These are phyloP conservation scores for Thalassiosira hispida DNA, from an alignment of 352 stramenopile genomes.

Conservation along the genomic window DNA sequence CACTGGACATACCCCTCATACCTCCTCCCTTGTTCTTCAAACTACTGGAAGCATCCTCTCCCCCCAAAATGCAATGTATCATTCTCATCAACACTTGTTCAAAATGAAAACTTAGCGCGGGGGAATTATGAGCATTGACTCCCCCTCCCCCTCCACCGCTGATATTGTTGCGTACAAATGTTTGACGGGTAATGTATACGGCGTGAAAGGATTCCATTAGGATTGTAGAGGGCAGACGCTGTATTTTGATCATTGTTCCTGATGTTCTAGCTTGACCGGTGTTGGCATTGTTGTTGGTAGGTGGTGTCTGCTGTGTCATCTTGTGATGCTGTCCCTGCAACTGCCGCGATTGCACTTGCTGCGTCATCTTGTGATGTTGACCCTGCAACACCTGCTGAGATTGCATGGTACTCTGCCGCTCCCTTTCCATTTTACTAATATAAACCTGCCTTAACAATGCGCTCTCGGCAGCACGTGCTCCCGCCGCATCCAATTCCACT, in stretches of 20 bases:
- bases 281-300: conserved; percentile 13
- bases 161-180: conserved; percentile 53
- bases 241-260: conserved; percentile 12
- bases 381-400: not conserved
- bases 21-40: not conserved
- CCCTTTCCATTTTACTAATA: not conserved
- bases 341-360: not conserved
- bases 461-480: conserved; percentile 21
- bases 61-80: conserved; percentile 64
- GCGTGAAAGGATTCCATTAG: conserved; percentile 80
- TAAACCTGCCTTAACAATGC: conserved; percentile 16
- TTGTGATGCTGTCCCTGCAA: not conserved
- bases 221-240: conserved; percentile 30
- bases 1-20: not conserved
- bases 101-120: conserved; percentile 80
- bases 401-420: conserved; percentile 4
- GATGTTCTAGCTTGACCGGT: not conserved
- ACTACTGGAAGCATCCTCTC: conserved; percentile 20
- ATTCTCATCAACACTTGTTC: conserved; percentile 78
- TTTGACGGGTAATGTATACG: conserved; percentile 79
- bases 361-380: not conserved
- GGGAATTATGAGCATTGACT: conserved; percentile 52
- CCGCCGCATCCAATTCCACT: conserved; percentile 53
- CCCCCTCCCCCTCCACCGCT: not conserved
- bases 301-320: not conserved